Base-by-base conservation (phyloP, 192 early-diverging fungal species). In the Umbelopsis isabellina region DNA sequence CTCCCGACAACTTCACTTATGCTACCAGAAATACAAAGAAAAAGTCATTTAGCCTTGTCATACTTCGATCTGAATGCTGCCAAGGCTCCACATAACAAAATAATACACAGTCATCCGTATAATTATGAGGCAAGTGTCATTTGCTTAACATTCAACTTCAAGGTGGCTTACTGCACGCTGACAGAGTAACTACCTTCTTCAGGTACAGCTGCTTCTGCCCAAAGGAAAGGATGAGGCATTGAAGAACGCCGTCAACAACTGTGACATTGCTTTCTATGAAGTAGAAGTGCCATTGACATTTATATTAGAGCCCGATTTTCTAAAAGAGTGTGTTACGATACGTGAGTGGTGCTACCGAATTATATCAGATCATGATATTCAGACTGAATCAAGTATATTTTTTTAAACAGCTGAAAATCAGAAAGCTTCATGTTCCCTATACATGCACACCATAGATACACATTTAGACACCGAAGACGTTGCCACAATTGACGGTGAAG, bases 391-490 rank as follows among this genome's bases (percentile, higher is more conserved):
- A 64, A 11, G 1, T 37, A 47, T 23, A 48, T 41, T 9, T 10
- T 37, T 9, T 41, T 37, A 18, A 49, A 27, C 13, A 16, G 15
- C 13, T 9, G 6, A 8, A 13, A 4, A 21, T 23, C 44, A 68
- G 44, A 53, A 65, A 30, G 27, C 4, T 4, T 20, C 48, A 21
- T 49, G 18, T 53, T 51, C 27, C 13, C 13, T 70, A 27, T 50
- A 65, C 20, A 55, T 75, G 68, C 74, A 75, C 41, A 70, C 48
- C 10, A 27, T 66, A 7, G 68, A 75, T 21, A 67, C 74, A 11
- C 25, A 66, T 27, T 46, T 75, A 18, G 67, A 75, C 20, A 64
- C 64, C 1, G 74, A 75, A 47, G 68, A 75, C 55, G 74, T 75
- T 0, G 46, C 70, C 9, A 46, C 66, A 33, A 21, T 75, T 4